Base-by-base conservation (phyloP, 805 yeast species). In the Metschnikowia shivogae region DNA sequence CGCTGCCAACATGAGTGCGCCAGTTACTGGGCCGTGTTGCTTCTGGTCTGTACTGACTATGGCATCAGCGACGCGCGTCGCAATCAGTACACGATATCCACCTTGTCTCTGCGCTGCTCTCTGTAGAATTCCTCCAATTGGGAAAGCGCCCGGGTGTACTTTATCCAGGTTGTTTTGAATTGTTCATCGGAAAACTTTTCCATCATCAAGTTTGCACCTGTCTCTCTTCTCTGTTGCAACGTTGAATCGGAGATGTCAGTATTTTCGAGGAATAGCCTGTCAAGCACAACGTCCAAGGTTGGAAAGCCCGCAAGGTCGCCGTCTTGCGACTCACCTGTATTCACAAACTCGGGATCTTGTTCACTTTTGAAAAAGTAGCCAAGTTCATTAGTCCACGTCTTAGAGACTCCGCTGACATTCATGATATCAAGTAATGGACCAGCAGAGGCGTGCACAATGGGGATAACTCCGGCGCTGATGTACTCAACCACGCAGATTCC, bases 401-500 rank as follows among this genome's bases (percentile, higher is more conserved):
- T 31, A 6, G 57, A 42, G 6, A 49, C 44, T 8, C 46, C 50
- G 5, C 44, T 39, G n/a, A 43, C 44, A 4, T 60, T 53, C n/a
- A 87, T 93, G 48, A 93, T 93, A 63, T 93, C 99, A 45, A 82
- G 68, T 34, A 78, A 73, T 8, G 99, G 99, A 1, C 99, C 99
- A 0, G 97, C 99, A 43, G 95, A 85, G 4, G 95, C 95, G 65
- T 95, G 98, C 3, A 82, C 93, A 2, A 93, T 68, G 1, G 99
- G 97, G 13, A 93, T 79, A 24, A 85, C 74, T 0, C 97, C 98
- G 44, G 86, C 77, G 1, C 92, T 83, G 68, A 86, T 72, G 61
- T 89, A 88, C 64, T 93, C 99, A 6, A 93, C 99, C 5, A 93
- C 92, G 1, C 96, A 92, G 57, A 93, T 93, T 14, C 99, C 99